Evolutionary conservation across 192 early-diverging fungal species (phyloP), one percentile per base, ranked within the genome.

Genomic region (Cladochytrium replicatum): DNA sequence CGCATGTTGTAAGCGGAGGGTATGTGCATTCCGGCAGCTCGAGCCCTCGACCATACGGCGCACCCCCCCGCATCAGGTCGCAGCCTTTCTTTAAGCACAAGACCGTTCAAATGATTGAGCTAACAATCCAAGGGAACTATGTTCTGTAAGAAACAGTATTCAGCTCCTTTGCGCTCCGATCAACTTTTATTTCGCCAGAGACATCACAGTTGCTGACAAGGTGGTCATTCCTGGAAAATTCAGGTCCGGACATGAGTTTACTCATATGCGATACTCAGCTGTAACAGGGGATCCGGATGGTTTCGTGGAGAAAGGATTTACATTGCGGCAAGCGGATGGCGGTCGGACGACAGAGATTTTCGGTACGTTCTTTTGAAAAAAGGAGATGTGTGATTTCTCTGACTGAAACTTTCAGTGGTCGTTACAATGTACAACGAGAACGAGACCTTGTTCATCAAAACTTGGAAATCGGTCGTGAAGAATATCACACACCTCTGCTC

Each of bases 361-460:
- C 52, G 83, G 25, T 30, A 40, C 2, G 3, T 21, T 22, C 28
- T 6, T 11, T 13, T 6, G 29, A 17, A 48, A 8, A 47, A n/a
- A n/a, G n/a, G n/a, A n/a, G n/a, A n/a, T n/a, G n/a, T n/a, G n/a
- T n/a, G n/a, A n/a, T n/a, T n/a, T n/a, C n/a, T n/a, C n/a, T n/a
- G n/a, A n/a, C n/a, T n/a, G n/a, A n/a, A n/a, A n/a, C 32, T 19
- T 32, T n/a, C n/a, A n/a, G n/a, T 91, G 48, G 88, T 91, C 44
- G 74, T 93, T 59, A 91, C 89, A 28, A 91, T 93, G 88, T 43
- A 56, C 40, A 61, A 67, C 71, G 91, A 94, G 63, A 86, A 91
- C 58, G 88, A 90, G 58, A 65, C 80, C 24, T 67, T 91, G 41
- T 94, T 94, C 64, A 78, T 78, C 54, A 78, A 87, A 50, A 89